Conservation (phyloP, 495 filamentous ascomycete genomes). For the Amphirosellinia nigrospora region DNA sequence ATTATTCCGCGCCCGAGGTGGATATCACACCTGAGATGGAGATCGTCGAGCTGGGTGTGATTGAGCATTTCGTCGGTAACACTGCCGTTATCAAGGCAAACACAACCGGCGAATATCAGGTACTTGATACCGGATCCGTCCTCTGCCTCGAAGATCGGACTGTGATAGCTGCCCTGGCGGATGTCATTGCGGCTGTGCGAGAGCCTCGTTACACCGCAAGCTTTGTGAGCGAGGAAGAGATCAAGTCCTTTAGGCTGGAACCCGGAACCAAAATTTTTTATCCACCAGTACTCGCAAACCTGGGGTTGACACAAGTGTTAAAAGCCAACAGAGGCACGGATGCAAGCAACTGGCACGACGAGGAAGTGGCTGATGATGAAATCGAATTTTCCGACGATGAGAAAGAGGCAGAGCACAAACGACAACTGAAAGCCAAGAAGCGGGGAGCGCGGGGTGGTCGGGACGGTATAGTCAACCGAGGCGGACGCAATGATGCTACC, state of each 20-base stretch:
- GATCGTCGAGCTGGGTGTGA: slow-evolving; percentile 72
- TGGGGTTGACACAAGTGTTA: slow-evolving; percentile 82
- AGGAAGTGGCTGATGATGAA: slow-evolving; percentile 85
- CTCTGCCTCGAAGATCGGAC: slow-evolving; percentile 78
- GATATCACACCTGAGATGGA: slow-evolving; percentile 74
- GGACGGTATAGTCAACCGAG: slow-evolving; percentile 40
- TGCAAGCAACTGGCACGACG: slow-evolving; percentile 91
- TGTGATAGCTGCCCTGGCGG: slow-evolving; percentile 78
- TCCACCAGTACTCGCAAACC: slow-evolving; percentile 72
- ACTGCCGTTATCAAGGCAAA: slow-evolving; percentile 79
- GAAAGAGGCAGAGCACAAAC: slow-evolving; percentile 82
- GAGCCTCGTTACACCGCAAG: slow-evolving; percentile 81
- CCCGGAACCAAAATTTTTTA: slow-evolving; percentile 77
- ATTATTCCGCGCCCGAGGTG: slow-evolving; percentile 73
- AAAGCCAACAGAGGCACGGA: slow-evolving; percentile 83
- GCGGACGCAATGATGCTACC: slow-evolving; percentile 43
- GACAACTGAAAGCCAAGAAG: slow-evolving; percentile 65
- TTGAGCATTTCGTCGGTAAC: slow-evolving; percentile 77
- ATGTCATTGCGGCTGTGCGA: slow-evolving; percentile 81
- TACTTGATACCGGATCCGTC: slow-evolving; percentile 81
- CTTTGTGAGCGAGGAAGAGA: slow-evolving; percentile 69
- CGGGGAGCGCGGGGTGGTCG: slow-evolving; percentile 48
- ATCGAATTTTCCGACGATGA: slow-evolving; percentile 97
- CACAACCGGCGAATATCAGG: slow-evolving; percentile 78
- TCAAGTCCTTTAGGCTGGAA: slow-evolving; percentile 66